A percentile compares a stretch with the other conserved stretches of the same genome.
Evolutionary conservation across 495 filamentous ascomycete genomes (phyloP).

Genomic region (Chaetomidium leptoderma): DNA sequence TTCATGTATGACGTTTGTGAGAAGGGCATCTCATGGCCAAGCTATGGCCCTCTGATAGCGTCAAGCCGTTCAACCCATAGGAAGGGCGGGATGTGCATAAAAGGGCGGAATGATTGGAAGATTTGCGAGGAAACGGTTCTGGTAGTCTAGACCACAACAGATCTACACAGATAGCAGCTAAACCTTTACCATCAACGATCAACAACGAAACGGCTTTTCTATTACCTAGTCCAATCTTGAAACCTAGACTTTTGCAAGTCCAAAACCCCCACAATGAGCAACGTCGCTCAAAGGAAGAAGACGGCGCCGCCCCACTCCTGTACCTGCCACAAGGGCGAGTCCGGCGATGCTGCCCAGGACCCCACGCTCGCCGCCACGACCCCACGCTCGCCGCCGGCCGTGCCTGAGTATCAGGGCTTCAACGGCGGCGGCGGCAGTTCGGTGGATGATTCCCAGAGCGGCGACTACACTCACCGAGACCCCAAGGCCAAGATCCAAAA

Average conservation of each 20-base stretch:
- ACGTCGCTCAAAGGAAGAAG: conserved; percentile 30
- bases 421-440: not conserved
- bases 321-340: conserved; percentile 21
- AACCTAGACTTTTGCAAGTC: not conserved
- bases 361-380: conserved; percentile 16
- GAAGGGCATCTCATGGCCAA: not conserved
- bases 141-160: not conserved
- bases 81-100: conserved; percentile 3
- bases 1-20: not conserved
- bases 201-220: conserved; percentile 3
- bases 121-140: not conserved
- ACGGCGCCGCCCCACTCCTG: conserved; percentile 25
- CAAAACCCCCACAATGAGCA: conserved; percentile 24
- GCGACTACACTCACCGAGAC: conserved; percentile 26
- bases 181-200: not conserved
- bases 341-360: conserved; percentile 5
- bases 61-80: not conserved
- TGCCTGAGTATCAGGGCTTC: conserved; percentile 1
- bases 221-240: not conserved
- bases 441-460: conserved; percentile 1
- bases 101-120: not conserved
- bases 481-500: conserved; percentile 1
- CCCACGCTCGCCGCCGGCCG: conserved; percentile 14
- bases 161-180: conserved; percentile 5
- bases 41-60: not conserved